Evolutionary conservation across 129 eudicot genomes (phyloP), one percentile per base, ranked within the genome.

Genomic region (Logfia minima): DNA sequence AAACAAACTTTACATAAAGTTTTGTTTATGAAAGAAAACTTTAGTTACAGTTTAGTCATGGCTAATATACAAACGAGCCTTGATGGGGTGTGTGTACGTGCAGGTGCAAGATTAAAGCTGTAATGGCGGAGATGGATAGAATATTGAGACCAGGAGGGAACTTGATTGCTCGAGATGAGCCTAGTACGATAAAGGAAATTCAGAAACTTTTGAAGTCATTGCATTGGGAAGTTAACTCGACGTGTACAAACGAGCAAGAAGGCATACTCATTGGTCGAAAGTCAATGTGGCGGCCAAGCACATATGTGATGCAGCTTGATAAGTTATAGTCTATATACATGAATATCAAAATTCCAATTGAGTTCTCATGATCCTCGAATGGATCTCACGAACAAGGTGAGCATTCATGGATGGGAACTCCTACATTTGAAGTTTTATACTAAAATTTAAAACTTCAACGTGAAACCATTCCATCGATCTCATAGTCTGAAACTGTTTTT

Each of bases 131-230:
- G 82, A 53, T 90, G 26, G 98, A 92, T 70, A 80, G 96, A 80
- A 82, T 90, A 55, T 81, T 85, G 7, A 81, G 98, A 35, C 96
- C 98, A 1, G 94, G 94, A 19, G 98, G 98, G 35, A 77, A 73
- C 39, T 56, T 92, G 66, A 88, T 92, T 5, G 90, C 88, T 37
- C 86, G 96, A 16, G 98, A 92, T 78, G 92, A 92, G 67, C 73
- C 90, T 2, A 76, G 69, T 74, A 80, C 77, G 35, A 83, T 88
- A 63, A 69, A 43, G 90, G 67, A 90, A 78, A 81, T 90, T 29
- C 92, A 85, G 67, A 80, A 81, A 16, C 34, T 88, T 58, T 59
- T 92, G 70, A 90, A 84, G 78, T 90, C 98, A 31, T 70, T 92
- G 72, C 87, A 86, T 41, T 92, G 98, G 98, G 89, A 88, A 39